Base-by-base conservation (phyloP, 1,284 basidiomycete genomes). In the Gomphus sp. region DNA sequence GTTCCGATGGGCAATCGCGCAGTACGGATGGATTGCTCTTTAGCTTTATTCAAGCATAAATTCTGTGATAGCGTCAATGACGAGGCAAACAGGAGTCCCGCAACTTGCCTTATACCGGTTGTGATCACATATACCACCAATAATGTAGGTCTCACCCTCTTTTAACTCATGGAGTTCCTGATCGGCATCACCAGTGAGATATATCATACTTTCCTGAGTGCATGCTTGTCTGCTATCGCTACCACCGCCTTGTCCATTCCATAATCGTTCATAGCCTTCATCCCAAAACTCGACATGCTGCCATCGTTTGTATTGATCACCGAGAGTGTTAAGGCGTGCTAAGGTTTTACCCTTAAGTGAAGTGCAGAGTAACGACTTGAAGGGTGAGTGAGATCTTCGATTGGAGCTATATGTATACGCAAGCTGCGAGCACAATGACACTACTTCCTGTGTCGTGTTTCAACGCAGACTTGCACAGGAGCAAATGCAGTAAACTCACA, bases 121-220 rank as follows among this genome's bases (percentile, higher is more conserved):
- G 66, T 90, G 90, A 71, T 99, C 97, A 62, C 91, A 91, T 64
- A 99, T 90, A 14, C 96, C 97, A 37, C 97, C 97, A 60, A 99
- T 94, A 64, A 99, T 85, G 70, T 99, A 99, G 2, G 86, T 89
- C 69, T 94, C 91, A 58, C 87, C 85, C 63, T 91, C 84, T 60
- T 81, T 85, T 52, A 99, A 80, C 62, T 87, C 84, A 9, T 77
- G 74, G 45, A 99, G 75, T 69, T 96, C 92, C 58, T 96, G 84
- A 52, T 87, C 80, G 5, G 95, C 87, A 73, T 99, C 97, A 6
- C 95, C 96, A 7, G 96, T 98, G 59, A 99, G 83, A 73, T 99
- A 99, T 36, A 98, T 80, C 51, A 98, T 76, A 51, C 72, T 81
- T 56, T 82, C 74, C 57, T 66, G 71, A 39, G 66, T 58, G 41